Evolutionary conservation across 2,329 filamentous ascomycete species (phyloP).

Genomic region (Cryphonectria parasitica): DNA sequence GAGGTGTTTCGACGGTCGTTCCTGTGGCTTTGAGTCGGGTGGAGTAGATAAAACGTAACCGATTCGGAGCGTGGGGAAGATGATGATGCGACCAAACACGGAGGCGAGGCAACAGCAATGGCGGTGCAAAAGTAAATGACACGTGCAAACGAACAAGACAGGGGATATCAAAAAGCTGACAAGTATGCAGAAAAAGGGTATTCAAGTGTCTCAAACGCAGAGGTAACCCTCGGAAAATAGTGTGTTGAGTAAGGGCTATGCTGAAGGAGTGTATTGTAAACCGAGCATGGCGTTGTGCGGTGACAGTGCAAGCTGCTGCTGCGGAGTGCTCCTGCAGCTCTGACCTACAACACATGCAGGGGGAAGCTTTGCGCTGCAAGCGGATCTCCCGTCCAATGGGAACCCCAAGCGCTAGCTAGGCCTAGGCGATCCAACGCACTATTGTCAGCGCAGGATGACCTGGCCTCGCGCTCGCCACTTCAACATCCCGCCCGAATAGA

Average conservation of each 20-base stretch:
- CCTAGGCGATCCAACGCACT: not conserved
- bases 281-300: not conserved
- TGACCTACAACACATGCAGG: not conserved
- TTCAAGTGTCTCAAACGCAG: not conserved
- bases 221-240: not conserved
- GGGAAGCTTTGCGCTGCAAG: slow-evolving; percentile 4
- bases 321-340: not conserved
- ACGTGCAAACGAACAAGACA: not conserved
- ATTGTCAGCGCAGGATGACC: not conserved
- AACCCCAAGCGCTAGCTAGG: not conserved
- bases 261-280: not conserved
- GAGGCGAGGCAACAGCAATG: slow-evolving; percentile 2
- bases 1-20: not conserved
- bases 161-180: not conserved
- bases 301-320: not conserved
- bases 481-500: not conserved
- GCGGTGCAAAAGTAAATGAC: not conserved
- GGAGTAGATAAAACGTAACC: slow-evolving; percentile 31
- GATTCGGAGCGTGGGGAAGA: slow-evolving; percentile 30
- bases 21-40: not conserved
- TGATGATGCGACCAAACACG: slow-evolving; percentile 9
- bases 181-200: slow-evolving; percentile 6
- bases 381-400: slow-evolving; percentile 8
- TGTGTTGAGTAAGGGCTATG: not conserved
- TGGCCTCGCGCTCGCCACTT: not conserved